These are phyloP conservation scores for Aspergillus amoenus DNA, from an alignment of 2,329 filamentous ascomycete species.

Conservation along the genomic window DNA sequence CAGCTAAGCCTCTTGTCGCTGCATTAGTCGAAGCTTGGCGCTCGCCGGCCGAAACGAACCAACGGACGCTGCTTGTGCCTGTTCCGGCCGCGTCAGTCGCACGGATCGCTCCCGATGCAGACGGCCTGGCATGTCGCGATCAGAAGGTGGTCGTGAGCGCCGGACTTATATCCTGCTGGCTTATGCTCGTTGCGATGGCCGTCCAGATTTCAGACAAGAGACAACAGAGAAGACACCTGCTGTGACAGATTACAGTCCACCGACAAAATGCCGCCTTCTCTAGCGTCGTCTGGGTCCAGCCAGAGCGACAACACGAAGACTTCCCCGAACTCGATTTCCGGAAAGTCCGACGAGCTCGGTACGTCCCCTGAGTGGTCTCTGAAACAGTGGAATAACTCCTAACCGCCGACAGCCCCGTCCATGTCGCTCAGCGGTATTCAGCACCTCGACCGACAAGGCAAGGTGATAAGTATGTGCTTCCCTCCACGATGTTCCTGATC, in stretches of 20 bases:
- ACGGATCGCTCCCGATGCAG: slow-evolving; percentile 1
- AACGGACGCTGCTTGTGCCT: slow-evolving; percentile 5
- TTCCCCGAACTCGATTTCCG: slow-evolving; percentile 51
- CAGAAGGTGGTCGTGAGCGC: not conserved
- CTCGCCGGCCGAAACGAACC: not conserved
- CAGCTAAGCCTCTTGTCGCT: slow-evolving; percentile 16
- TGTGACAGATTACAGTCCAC: not conserved
- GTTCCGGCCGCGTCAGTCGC: slow-evolving; percentile 19
- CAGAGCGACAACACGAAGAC: slow-evolving; percentile 15
- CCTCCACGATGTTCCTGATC: no score
- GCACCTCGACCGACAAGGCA: slow-evolving; percentile 74
- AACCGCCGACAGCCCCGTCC: slow-evolving; percentile 38
- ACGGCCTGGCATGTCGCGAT: not conserved
- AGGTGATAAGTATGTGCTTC: slow-evolving; percentile 65
- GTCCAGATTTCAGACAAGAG: not conserved
- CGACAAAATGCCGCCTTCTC: slow-evolving; percentile 6
- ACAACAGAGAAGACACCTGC: no score
- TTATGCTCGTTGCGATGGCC: not conserved
- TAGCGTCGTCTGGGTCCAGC: slow-evolving; percentile 3
- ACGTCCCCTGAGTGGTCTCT: slow-evolving; percentile 39
- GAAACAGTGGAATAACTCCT: not conserved
- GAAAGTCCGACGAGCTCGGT: slow-evolving; percentile 88
- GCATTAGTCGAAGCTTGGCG: slow-evolving; percentile 25
- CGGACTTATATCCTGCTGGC: not conserved
- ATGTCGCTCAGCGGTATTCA: slow-evolving; percentile 70